Percentiles rank a stretch among this genome's conserved stretches.
Conservation (phyloP, 225 moss, liverwort and hornwort genomes). For the Marchantia paleacea region DNA sequence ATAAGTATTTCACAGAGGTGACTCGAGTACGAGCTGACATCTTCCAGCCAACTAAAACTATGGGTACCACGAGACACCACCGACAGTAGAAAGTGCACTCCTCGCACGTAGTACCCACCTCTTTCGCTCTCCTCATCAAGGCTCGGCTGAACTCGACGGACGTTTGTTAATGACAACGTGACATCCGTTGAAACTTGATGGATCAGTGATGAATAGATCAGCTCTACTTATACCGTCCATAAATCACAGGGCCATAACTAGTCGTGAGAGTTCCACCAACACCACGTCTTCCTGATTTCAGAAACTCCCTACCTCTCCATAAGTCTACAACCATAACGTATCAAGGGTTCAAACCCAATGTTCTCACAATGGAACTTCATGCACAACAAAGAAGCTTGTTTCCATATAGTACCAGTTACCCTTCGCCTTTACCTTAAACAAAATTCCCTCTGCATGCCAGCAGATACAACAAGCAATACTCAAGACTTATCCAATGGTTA, state of each 20-base stretch:
- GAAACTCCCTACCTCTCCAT: background rate
- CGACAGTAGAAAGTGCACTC: too few relatives aligned
- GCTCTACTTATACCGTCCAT: background rate
- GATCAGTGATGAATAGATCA: too few relatives aligned
- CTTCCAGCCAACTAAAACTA: too few relatives aligned
- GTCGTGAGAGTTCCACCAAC: background rate
- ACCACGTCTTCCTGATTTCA: background rate
- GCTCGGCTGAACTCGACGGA: too few relatives aligned
- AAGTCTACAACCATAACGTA: background rate
- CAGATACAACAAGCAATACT: slow-evolving; percentile 16
- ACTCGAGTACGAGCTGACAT: too few relatives aligned
- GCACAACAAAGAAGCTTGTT: background rate
- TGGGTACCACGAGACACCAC: too few relatives aligned
- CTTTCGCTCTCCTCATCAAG: too few relatives aligned
- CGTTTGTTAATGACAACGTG: too few relatives aligned
- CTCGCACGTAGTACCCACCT: too few relatives aligned
- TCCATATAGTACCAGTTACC: background rate
- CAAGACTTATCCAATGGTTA: background rate
- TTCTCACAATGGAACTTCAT: background rate
- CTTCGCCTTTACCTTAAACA: background rate
- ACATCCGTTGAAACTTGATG: too few relatives aligned
- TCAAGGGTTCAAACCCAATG: background rate
- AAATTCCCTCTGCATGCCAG: slow-evolving; percentile 17
- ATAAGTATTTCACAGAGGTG: too few relatives aligned
- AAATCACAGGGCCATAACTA: background rate